phyloP scores from a whole-genome alignment of 2,329 filamentous ascomycete species.

The Penicillium sp. region DNA sequence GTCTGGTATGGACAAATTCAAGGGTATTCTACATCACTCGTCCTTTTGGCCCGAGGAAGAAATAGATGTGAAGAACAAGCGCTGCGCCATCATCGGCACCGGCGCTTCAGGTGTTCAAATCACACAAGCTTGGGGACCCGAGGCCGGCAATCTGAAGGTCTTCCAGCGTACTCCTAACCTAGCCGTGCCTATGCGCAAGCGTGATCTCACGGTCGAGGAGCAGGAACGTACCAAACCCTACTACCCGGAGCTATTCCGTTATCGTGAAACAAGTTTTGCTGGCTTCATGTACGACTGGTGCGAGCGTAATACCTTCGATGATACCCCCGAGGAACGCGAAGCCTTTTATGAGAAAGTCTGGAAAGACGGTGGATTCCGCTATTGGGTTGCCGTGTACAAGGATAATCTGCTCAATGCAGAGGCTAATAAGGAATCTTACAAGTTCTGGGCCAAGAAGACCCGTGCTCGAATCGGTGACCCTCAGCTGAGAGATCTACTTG shows the following conservation, averaged over 20 bases:
- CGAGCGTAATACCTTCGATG: conserved; percentile 61
- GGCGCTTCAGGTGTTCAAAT: conserved; percentile 62
- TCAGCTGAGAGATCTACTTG: conserved; percentile 55
- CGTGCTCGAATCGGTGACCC: conserved; percentile 57
- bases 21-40: conserved; percentile 59
- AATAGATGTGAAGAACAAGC: conserved; percentile 53
- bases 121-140: conserved; percentile 62
- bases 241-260: conserved; percentile 58
- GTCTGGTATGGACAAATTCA: conserved; percentile 48
- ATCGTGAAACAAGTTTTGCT: conserved; percentile 58
- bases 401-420: conserved; percentile 54
- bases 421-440: conserved; percentile 59
- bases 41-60: conserved; percentile 58
- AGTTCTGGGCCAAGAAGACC: conserved; percentile 60
- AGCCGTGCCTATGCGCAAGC: conserved; percentile 64
- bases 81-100: conserved; percentile 59
- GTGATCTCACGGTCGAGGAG: conserved; percentile 53
- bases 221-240: conserved; percentile 52
- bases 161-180: conserved; percentile 71
- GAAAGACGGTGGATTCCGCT: conserved; percentile 58
- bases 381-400: conserved; percentile 60
- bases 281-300: conserved; percentile 64
- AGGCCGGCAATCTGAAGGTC: conserved; percentile 59
- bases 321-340: conserved; percentile 55
- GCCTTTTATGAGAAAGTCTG: conserved; percentile 57